These are phyloP conservation scores for Theileria annulata DNA, from an alignment of 169 alveolate genomes.

Conservation along the genomic window DNA sequence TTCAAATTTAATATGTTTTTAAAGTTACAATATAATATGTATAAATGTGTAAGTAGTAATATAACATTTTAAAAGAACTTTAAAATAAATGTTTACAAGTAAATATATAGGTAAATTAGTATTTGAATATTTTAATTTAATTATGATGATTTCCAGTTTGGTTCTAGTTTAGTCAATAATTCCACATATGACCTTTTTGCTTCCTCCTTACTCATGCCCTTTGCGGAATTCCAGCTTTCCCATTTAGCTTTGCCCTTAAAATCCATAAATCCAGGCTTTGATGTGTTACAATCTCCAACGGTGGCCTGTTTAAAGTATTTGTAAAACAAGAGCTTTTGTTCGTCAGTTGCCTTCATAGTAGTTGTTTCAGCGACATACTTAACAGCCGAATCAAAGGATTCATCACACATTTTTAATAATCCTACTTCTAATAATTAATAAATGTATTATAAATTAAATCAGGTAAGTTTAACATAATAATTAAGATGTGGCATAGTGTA, in stretches of 20 bases:
- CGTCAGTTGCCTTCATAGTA: conserved; percentile 51
- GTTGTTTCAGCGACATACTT: conserved; percentile 41
- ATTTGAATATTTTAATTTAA: background rate
- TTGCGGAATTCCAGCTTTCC: conserved; percentile 90
- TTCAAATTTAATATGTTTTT: too few species aligned
- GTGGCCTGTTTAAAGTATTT: conserved; percentile 89
- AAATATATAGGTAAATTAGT: background rate
- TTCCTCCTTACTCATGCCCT: conserved; percentile 82
- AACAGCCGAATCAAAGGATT: conserved; percentile 51
- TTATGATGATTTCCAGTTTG: conserved; percentile 52
- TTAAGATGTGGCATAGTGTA: too few species aligned
- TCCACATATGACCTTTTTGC: conserved; percentile 86
- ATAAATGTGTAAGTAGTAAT: too few species aligned
- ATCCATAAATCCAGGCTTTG: conserved; percentile 87
- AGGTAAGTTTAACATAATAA: background rate
- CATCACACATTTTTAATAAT: conserved; percentile 17
- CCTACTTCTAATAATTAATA: background rate
- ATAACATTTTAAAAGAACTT: background rate
- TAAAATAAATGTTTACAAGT: background rate
- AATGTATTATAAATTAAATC: background rate
- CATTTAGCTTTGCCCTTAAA: conserved; percentile 85
- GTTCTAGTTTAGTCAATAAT: conserved; percentile 48
- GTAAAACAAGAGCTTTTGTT: conserved; percentile 74
- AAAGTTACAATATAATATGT: too few species aligned
- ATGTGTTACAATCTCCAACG: conserved; percentile 88